Conservation (phyloP, 768 basidiomycete species). For the Boletus pseudopeckii region DNA sequence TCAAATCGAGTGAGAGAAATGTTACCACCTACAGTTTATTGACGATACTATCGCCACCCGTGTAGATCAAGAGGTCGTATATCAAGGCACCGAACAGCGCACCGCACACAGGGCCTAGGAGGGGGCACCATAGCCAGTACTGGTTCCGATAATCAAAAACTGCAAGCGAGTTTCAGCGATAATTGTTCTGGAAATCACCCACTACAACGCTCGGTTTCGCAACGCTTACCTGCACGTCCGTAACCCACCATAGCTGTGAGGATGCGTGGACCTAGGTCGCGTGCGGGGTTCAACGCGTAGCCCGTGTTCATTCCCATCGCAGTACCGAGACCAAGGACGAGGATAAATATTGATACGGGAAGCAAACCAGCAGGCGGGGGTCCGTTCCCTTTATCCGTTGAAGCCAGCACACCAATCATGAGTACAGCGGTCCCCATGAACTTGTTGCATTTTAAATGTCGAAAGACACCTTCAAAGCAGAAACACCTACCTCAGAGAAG, state of each 20-base stretch:
- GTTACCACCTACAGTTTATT: slow-evolving; percentile 41
- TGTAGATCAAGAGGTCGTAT: slow-evolving; percentile 56
- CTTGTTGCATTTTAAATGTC: slow-evolving; percentile 21
- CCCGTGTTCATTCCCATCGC: slow-evolving; percentile 60
- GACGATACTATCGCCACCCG: slow-evolving; percentile 47
- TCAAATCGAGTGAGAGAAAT: neutral
- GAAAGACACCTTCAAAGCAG: no score
- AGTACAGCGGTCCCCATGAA: slow-evolving; percentile 54
- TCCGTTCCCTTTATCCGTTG: slow-evolving; percentile 49
- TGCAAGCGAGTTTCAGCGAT: neutral
- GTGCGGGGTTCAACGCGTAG: slow-evolving; percentile 62
- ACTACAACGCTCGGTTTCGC: slow-evolving; percentile 33
- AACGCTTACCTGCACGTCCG: slow-evolving; percentile 33
- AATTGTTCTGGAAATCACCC: neutral
- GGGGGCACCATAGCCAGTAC: slow-evolving; percentile 67
- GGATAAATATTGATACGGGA: slow-evolving; percentile 51
- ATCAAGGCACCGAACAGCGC: slow-evolving; percentile 47
- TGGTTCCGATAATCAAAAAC: slow-evolving; percentile 39
- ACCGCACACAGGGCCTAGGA: slow-evolving; percentile 55
- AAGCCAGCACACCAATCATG: slow-evolving; percentile 47
- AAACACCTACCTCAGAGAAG: slow-evolving; percentile 37
- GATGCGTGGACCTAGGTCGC: slow-evolving; percentile 61
- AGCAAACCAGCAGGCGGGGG: slow-evolving; percentile 48
- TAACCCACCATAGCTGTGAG: slow-evolving; percentile 66
- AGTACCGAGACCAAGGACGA: slow-evolving; percentile 51